Base-by-base conservation (phyloP, 1,284 basidiomycete species). In the Leccinum pachyderme region DNA sequence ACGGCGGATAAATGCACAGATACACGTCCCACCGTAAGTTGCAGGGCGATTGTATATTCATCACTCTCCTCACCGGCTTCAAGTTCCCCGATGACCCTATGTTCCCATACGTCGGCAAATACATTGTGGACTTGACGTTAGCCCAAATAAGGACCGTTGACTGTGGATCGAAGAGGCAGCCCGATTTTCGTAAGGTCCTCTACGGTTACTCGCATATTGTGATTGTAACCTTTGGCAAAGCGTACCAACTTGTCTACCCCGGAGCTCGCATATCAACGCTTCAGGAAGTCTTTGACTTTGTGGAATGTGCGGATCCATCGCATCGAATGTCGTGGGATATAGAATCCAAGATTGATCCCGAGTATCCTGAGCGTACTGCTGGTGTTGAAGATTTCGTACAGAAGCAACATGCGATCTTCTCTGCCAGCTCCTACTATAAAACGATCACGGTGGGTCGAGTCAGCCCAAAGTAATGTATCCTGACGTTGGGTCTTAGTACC, bases 91-190 rank as follows among this genome's bases (percentile, higher is more conserved):
- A 72, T 45, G 86, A 89, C 66, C 81, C 82, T 2, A 72, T 75
- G 51, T 88, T 80, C 62, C 86, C 86, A 25, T 88, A 88, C 64
- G 86, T 89, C 37, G 88, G 86, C 47, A 88, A 90, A 71, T 81
- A 78, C 59, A 77, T 92, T 52, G 86, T 82, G 31, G 88, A 92
- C 68, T 77, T 93, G 48, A 91, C 90, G 0, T 72, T 91, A 41
- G 82, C 87, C 6, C 88, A 91, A 69, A 72, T 92, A 57, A 85
- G 84, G 70, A 90, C 87, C 5, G 71, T 91, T 48, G 88, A 91
- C 64, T 91, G 89, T 62, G 89, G 89, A 43, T 87, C 87, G n/a
- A 75, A 79, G 60, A 80, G 87, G 32, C 80, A 82, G 49, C 62
- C 70, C 9, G 75, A 77, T 53, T 90, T 82, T 62, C 87, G 88